These are phyloP conservation scores for barley (Hordeum vulgare) DNA, from an alignment of 176 grass and related monocot genomes.

Conservation along the genomic window MorexV3_pseudomolecules_assembly NC_058521.1:505867072-505867571, in stretches of 20 bases:
- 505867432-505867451: slow-evolving; percentile 1
- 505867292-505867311: slow-evolving; percentile 35
- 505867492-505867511: slow-evolving; percentile 1
- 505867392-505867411: slow-evolving; percentile 49
- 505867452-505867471: background rate
- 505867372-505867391: slow-evolving; percentile 50
- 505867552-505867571: slow-evolving; percentile 2
- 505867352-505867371: slow-evolving; percentile 42
- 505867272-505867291: slow-evolving; percentile 25
- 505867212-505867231: background rate
- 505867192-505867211: background rate
- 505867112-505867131: slow-evolving; percentile 20
- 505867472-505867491: background rate
- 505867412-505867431: slow-evolving; percentile 49
- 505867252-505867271: slow-evolving; percentile 40
- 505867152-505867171: slow-evolving; percentile 24
- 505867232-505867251: background rate
- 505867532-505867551: background rate
- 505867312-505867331: slow-evolving; percentile 55
- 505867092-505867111: slow-evolving; percentile 49
- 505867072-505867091: slow-evolving; percentile 42
- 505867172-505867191: slow-evolving; percentile 33
- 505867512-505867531: slow-evolving; percentile 19
- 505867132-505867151: slow-evolving; percentile 35
- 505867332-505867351: slow-evolving; percentile 38